A percentile compares a stretch with the other conserved stretches of the same genome.
phyloP scores from a whole-genome alignment of 202 grass and related monocot genomes.

The Dendrocalamus latiflorus region DNA sequence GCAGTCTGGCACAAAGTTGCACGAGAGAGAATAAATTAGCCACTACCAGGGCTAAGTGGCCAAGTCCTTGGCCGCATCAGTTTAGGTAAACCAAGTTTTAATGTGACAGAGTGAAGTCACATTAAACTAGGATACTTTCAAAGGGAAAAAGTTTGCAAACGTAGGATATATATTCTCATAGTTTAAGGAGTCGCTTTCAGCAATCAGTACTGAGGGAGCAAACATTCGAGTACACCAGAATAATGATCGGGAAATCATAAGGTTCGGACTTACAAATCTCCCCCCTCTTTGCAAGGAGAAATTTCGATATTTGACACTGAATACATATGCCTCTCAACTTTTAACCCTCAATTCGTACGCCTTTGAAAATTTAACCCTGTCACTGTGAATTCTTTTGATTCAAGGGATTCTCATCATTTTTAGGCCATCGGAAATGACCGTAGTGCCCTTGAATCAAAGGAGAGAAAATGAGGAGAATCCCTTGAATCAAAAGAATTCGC shows the following conservation, averaged over 20 bases:
- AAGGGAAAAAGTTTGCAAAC: neutral
- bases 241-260: constrained; percentile 39
- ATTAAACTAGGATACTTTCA: neutral
- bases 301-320: neutral
- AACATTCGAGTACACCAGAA: constrained; percentile 20
- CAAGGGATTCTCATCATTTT: too few species aligned
- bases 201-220: neutral
- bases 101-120: neutral
- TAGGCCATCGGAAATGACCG: too few species aligned
- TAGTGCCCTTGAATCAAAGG: too few species aligned
- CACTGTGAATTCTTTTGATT: too few species aligned
- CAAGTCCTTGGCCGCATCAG: neutral
- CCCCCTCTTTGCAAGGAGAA: too few species aligned
- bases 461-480: too few species aligned
- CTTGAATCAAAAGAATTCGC: too few species aligned
- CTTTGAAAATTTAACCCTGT: too few species aligned
- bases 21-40: neutral
- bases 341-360: too few species aligned
- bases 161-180: neutral
- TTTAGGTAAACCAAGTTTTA: neutral
- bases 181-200: constrained; percentile 31
- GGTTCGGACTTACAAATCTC: neutral
- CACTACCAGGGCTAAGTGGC: neutral
- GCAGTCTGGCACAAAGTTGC: neutral
- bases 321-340: too few species aligned